Base-by-base conservation (phyloP, 805 yeast genomes). In the Kurtzmaniella cleridarum region DNA sequence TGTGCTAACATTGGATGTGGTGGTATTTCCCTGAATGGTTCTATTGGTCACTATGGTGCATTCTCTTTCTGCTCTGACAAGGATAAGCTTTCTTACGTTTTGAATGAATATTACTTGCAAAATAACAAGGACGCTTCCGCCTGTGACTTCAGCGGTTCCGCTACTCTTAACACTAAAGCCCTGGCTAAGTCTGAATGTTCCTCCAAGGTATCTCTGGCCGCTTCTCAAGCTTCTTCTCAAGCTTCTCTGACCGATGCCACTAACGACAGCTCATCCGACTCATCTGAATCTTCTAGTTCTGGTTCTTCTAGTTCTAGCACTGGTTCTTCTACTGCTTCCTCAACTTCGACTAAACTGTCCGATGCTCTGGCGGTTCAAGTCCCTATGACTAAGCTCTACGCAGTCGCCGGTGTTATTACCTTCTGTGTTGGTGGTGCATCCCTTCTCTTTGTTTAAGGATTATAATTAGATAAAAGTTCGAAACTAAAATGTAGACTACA, bases 101-200 rank as follows among this genome's bases (percentile, higher is more conserved):
- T 84, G 63, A 78, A 83, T 71, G 57, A 69, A 48, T 84, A 84
- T 73, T 79, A 79, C 59, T 58, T 58, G 36, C 64, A 62, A 30
- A 72, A 80, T 43, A 67, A 64, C 45, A 56, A 56, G 35, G 45
- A 50, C 35, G 40, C 59, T 2, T 59, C 71, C 39, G 84, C 84
- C 36, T 83, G 90, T 72, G 78, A 76, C 59, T 84, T 84, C 62
- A 63, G 67, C 45, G 91, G 91, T 43, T 76, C 86, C 36, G 88
- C 86, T 36, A 53, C 80, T 34, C 45, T 66, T 24, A 56, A 58
- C 38, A 49, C 46, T 35, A 43, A 51, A 32, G 64, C 66, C 5
- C 43, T 55, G 17, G 48, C 59, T n/a, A 60, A 54, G 26, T 39
- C 54, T 24, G 52, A 68, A 1, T 68, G 70, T 44, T 49, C 61